Percentiles rank a stretch among this genome's conserved stretches.
phyloP scores from a whole-genome alignment of 805 yeast genomes.

The Nakazawaea ishiwadae region DNA sequence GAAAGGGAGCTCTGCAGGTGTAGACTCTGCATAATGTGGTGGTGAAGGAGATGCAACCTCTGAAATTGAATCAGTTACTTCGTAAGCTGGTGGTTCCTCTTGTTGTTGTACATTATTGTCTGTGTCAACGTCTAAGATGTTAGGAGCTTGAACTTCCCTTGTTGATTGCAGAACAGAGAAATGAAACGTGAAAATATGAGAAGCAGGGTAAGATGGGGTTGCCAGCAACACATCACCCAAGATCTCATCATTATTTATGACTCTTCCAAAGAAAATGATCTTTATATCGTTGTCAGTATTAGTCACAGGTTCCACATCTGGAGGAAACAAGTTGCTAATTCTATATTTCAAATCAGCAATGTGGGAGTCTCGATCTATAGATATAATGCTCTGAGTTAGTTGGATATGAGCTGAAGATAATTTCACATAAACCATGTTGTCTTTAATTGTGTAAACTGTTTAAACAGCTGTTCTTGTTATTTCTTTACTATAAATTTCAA shows the following conservation, averaged over 20 bases:
- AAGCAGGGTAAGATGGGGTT: background rate
- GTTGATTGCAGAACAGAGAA: slow-evolving; percentile 1
- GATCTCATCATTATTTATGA: background rate
- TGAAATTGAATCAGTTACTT: background rate
- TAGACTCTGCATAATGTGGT: background rate
- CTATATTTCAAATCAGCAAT: background rate
- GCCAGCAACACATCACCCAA: background rate
- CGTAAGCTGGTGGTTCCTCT: background rate
- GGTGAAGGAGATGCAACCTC: background rate
- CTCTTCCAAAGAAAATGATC: slow-evolving; percentile 1
- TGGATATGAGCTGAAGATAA: slow-evolving; percentile 1
- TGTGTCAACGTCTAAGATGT: too few species aligned
- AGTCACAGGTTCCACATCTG: background rate
- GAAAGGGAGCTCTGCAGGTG: background rate
- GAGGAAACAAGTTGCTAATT: background rate
- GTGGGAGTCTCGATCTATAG: background rate
- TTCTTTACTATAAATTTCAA: too few species aligned
- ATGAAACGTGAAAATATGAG: background rate
- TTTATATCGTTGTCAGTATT: background rate
- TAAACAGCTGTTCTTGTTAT: too few species aligned
- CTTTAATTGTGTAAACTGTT: too few species aligned
- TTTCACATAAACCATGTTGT: background rate
- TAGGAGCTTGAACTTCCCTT: too few species aligned
- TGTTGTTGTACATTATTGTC: background rate
- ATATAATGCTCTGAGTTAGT: background rate